Base-by-base conservation (phyloP, 2,329 filamentous ascomycete species). In the Saccharata proteae region DNA sequence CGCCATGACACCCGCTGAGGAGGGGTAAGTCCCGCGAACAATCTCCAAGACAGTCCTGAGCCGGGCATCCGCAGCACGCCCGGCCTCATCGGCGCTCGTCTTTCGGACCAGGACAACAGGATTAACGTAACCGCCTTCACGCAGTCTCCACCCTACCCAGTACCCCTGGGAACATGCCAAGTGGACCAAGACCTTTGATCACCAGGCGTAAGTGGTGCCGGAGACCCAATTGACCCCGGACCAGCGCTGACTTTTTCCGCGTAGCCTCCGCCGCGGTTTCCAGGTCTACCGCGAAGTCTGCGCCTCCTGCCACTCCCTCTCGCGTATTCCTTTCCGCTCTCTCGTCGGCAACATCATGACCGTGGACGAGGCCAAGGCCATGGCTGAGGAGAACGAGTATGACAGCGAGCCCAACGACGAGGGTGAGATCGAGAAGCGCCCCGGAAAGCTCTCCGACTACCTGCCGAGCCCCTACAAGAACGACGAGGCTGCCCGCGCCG, bases 271-370 rank as follows among this genome's bases (percentile, higher is more conserved):
- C 61, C 86, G 90, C 69, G 90, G 90, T 65, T 98, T 96, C 77
- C 86, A 93, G 67, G 90, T 98, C 57, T 98, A 98, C 73, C 84
- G 80, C 48, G 90, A 98, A 67, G 90, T 98, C 54, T 98, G 90
- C 73, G 77, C 86, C 40, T 84, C 84, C 49, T 98, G 90, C 75
- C 90, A 98, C 72, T 98, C 90, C 41, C 78, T 98, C 42, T 78
- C 70, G 62, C 83, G 90, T 68, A 76, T 98, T 38, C 88, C 90
- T 38, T 98, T 92, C 74, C 84, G 90, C 61, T 55, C 80, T 37
- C 72, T 96, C 40, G 90, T 98, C 52, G 90, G 90, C 58, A 74
- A 74, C 44, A 71, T 93, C 60, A 74, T 94, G 72, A 98, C 90
- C 37, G 84, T 93, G 55, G 86, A 96, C 53, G 90, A 98, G 71